Base-by-base conservation (phyloP, 176 grass and related monocot genomes). In the Pharus latifolius region DNA sequence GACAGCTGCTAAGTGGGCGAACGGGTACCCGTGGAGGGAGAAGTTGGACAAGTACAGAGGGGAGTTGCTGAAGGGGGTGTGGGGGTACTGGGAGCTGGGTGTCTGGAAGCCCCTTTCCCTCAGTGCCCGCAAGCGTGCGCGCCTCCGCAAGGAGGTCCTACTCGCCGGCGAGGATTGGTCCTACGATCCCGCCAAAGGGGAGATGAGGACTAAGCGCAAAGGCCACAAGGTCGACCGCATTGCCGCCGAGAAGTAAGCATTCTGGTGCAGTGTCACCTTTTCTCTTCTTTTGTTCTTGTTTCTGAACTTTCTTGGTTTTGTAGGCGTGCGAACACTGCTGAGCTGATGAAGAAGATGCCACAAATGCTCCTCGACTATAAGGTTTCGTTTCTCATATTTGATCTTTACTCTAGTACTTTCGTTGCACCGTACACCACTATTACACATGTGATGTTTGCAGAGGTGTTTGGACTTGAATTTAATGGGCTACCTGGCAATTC, bases 11-110 rank as follows among this genome's bases (percentile, higher is more conserved):
- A 74, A 12, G 59, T 87, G 69, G 74, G 78, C 52, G 52, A 72
- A 74, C 17, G 78, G 69, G 48, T 94, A 81, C 49, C 79, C 82
- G 26, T 89, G 90, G 86, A 80, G 57, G 83, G 90, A 93, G 40
- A 93, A 89, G 75, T 52, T 93, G 10, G 74, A 70, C 29, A 89
- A 86, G 86, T 85, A 74, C 79, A 89, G 74, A 56, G 74, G 50
- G 60, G 86, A 89, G 74, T 79, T 86, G 34, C 37, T 53, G 20
- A 89, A 89, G 63, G 86, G 86, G 20, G 86, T 93, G 49, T 93
- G 86, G 90, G 86, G 86, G 7, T 98, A 98, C 75, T 98, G 94
- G 89, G 86, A 98, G 61, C 89, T 98, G 15, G 94, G 94, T 18
- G 94, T 89, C 0, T 98, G 94, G 94, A 98, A 98, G 61, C 89